These are phyloP conservation scores for Scutellospora calospora DNA, from an alignment of 371 early-diverging fungal species.

Conservation along the genomic window DNA sequence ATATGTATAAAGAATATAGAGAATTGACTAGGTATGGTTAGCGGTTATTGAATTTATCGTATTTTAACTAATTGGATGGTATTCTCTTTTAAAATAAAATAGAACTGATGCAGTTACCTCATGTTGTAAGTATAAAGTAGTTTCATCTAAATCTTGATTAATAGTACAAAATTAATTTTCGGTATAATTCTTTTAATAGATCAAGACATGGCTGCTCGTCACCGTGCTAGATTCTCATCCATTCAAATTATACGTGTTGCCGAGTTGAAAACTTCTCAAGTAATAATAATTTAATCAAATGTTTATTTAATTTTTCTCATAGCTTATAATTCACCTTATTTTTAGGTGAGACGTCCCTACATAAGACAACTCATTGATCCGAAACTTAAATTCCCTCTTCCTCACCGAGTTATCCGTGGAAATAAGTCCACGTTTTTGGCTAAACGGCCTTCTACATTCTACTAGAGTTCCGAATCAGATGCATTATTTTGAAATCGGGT, in stretches of 20 bases:
- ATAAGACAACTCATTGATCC: slow-evolving; percentile 93
- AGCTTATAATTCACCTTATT: neutral
- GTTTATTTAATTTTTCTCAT: neutral
- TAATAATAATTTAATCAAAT: slow-evolving; percentile 24
- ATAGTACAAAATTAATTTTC: neutral
- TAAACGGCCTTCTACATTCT: slow-evolving; percentile 93
- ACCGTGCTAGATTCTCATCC: slow-evolving; percentile 97
- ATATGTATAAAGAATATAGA: slow-evolving; percentile 99
- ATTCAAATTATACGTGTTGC: slow-evolving; percentile 99
- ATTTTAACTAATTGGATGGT: neutral
- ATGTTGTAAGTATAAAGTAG: slow-evolving; percentile 71
- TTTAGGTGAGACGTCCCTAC: slow-evolving; percentile 90
- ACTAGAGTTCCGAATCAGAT: too few relatives aligned
- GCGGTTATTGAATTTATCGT: neutral
- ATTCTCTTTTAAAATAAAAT: neutral
- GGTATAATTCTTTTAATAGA: slow-evolving; percentile 58
- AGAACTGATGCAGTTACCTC: slow-evolving; percentile 94
- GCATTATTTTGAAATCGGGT: too few relatives aligned
- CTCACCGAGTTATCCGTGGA: slow-evolving; percentile 92
- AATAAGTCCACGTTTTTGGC: slow-evolving; percentile 82
- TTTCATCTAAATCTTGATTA: neutral
- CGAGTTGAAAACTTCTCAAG: slow-evolving; percentile 88
- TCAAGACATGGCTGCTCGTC: slow-evolving; percentile 99
- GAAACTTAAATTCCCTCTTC: slow-evolving; percentile 96
- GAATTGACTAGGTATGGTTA: slow-evolving; percentile 74